phyloP scores from a whole-genome alignment of 208 protist species.

The Trypanosoma rangeli region DNA sequence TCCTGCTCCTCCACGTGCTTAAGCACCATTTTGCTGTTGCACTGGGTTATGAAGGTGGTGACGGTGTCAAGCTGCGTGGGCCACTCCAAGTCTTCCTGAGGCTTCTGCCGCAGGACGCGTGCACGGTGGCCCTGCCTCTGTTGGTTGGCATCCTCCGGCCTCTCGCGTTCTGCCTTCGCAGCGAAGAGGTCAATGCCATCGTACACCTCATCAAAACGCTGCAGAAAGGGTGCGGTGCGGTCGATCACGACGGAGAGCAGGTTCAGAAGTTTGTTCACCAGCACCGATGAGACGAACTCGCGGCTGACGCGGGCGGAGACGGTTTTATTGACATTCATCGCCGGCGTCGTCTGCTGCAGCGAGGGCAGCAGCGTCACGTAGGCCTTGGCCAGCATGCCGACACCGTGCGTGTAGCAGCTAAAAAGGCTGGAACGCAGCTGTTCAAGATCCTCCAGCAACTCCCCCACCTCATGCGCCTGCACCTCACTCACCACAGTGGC shows the following conservation, averaged over 20 bases:
- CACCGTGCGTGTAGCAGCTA: conserved; percentile 68
- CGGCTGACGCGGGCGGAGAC: conserved; percentile 77
- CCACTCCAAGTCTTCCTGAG: neutral
- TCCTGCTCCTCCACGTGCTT: conserved; percentile 75
- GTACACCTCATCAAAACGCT: conserved; percentile 67
- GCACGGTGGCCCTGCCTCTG: conserved; percentile 13
- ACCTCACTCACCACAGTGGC: conserved; percentile 35
- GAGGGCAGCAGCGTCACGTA: conserved; percentile 75
- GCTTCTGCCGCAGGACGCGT: conserved; percentile 25
- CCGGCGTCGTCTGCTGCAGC: conserved; percentile 24
- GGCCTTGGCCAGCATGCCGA: conserved; percentile 78
- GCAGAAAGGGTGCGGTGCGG: conserved; percentile 66
- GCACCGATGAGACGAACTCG: conserved; percentile 69
- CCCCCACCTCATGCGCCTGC: conserved; percentile 62
- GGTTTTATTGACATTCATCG: conserved; percentile 16
- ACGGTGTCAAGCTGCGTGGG: conserved; percentile 43
- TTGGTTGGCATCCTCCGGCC: conserved; percentile 15
- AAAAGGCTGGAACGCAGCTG: conserved; percentile 60
- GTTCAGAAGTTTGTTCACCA: conserved; percentile 84
- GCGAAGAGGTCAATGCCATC: conserved; percentile 75
- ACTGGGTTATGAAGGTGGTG: conserved; percentile 53
- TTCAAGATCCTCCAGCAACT: conserved; percentile 80
- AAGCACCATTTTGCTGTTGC: conserved; percentile 63
- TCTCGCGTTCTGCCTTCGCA: conserved; percentile 48
- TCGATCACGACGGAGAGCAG: conserved; percentile 80